A percentile compares a stretch with the other conserved stretches of the same genome.
Conservation (phyloP, 306 rosid species). For the Aeschynomene evenia region DNA sequence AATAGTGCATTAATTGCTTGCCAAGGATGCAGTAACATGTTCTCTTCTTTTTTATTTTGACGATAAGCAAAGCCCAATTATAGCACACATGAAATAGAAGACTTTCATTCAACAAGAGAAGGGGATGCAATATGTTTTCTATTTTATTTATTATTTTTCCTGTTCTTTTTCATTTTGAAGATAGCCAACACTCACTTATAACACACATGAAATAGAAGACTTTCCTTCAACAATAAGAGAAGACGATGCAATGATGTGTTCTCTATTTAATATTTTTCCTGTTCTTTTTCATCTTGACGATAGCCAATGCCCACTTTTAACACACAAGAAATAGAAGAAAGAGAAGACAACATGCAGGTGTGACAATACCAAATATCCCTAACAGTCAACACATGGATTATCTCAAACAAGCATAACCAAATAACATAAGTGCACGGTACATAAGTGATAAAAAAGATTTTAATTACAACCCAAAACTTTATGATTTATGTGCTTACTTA, state of each 20-base stretch:
- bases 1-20: too few relatives aligned
- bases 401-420: neutral
- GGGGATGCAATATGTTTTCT: too few relatives aligned
- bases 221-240: neutral
- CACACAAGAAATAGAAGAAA: neutral
- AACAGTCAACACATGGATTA: neutral
- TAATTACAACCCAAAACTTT: conserved; percentile 15
- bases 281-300: neutral
- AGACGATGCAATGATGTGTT: too few relatives aligned
- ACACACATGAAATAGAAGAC: neutral
- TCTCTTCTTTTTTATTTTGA: neutral
- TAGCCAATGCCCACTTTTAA: conserved; percentile 16
- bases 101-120: neutral
- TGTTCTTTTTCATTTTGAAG: neutral
- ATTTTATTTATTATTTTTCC: too few relatives aligned
- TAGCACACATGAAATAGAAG: neutral
- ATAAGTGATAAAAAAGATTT: neutral
- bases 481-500: neutral
- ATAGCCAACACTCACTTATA: conserved; percentile 8
- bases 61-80: conserved; percentile 6
- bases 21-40: too few relatives aligned
- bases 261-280: too few relatives aligned
- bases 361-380: neutral
- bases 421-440: neutral
- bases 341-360: neutral